phyloP scores from a whole-genome alignment of 2,329 filamentous ascomycete species.

The Fusarium sp. region DNA sequence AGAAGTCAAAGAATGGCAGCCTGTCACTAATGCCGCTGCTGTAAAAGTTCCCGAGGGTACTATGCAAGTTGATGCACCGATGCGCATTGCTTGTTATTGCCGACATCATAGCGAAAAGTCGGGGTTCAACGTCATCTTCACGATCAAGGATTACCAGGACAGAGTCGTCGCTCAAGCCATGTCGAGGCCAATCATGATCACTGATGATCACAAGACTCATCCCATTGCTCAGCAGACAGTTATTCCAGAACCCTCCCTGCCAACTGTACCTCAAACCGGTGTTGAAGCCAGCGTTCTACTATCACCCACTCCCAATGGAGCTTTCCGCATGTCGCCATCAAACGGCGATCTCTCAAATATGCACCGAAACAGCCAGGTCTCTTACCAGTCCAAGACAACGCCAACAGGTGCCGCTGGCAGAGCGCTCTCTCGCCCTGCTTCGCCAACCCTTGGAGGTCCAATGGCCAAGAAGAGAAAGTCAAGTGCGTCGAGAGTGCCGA shows the following conservation, averaged over 20 bases:
- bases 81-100: conserved; percentile 98
- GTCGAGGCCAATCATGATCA: conserved; percentile 93
- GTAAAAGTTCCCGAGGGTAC: conserved; percentile 66
- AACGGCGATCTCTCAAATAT: conserved; percentile 71
- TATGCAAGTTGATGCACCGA: conserved; percentile 84
- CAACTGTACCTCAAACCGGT: conserved; percentile 34
- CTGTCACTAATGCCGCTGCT: conserved; percentile 63
- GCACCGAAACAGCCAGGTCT: conserved; percentile 59
- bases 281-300: conserved; percentile 50
- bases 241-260: conserved; percentile 41
- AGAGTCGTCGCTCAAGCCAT: conserved; percentile 85
- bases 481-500: conserved; percentile 78
- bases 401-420: conserved; percentile 43
- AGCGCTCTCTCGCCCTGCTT: conserved; percentile 76
- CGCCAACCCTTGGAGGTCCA: conserved; percentile 74
- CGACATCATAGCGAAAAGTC: conserved; percentile 93
- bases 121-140: conserved; percentile 94
- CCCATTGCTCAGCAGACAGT: conserved; percentile 47
- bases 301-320: conserved; percentile 49
- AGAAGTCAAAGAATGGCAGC: conserved; percentile 86
- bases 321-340: conserved; percentile 69
- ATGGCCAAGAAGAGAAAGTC: conserved; percentile 85
- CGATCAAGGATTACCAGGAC: conserved; percentile 83
- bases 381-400: conserved; percentile 49
- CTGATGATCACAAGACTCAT: conserved; percentile 96